Conservation (phyloP, 306 rosid genomes). For the Morella rubra region DNA sequence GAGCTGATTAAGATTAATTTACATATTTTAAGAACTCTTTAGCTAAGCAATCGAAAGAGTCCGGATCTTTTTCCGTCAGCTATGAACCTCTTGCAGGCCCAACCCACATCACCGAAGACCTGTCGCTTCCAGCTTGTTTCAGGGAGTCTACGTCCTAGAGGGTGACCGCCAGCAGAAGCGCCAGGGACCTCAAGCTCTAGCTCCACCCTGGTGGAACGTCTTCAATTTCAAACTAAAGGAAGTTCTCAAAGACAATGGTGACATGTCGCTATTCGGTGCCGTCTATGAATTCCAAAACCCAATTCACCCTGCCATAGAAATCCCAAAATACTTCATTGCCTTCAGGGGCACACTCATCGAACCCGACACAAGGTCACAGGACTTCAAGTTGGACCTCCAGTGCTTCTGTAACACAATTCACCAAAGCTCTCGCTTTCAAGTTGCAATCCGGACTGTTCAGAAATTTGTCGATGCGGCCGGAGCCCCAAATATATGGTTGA, state of each 20-base stretch:
- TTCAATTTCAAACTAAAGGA: constrained; percentile 27
- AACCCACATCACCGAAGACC: constrained; percentile 17
- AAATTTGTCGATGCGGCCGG: neutral
- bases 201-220: constrained; percentile 30
- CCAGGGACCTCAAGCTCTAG: constrained; percentile 16
- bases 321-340: constrained; percentile 35
- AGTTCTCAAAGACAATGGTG: constrained; percentile 8
- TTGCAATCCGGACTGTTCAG: constrained; percentile 5
- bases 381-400: constrained; percentile 1
- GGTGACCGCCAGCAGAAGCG: constrained; percentile 15
- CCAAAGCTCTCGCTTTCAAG: constrained; percentile 16
- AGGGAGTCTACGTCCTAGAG: constrained; percentile 17
- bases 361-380: constrained; percentile 2
- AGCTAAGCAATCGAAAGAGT: neutral
- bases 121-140: constrained; percentile 28
- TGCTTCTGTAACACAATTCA: constrained; percentile 21
- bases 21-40: too few relatives aligned
- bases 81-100: constrained; percentile 8
- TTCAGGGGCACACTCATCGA: constrained; percentile 23
- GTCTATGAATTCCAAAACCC: constrained; percentile 12
- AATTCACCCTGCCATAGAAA: neutral
- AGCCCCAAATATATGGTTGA: constrained; percentile 30
- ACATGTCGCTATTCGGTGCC: constrained; percentile 24
- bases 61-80: neutral
- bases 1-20: too few relatives aligned